phyloP scores from a whole-genome alignment of 176 grass and related monocot species.

The Eleusine indica region DNA sequence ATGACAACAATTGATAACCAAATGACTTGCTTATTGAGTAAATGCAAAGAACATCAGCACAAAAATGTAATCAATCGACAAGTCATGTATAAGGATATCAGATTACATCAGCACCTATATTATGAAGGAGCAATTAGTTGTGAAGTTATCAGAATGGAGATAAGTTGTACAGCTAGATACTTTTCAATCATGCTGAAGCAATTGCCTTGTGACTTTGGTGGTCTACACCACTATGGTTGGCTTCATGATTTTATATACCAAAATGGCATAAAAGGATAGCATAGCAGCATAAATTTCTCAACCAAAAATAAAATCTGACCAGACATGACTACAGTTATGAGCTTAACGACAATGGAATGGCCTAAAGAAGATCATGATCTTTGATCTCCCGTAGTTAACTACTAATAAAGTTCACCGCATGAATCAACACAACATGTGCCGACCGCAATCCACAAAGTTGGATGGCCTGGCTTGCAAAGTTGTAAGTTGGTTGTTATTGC shows the following conservation, averaged over 20 bases:
- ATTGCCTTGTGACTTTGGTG: neutral
- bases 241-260: neutral
- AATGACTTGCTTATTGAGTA: neutral
- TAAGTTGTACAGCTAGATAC: neutral
- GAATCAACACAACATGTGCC: neutral
- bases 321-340: neutral
- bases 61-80: neutral
- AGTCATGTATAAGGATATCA: neutral
- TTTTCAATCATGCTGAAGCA: constrained; percentile 6
- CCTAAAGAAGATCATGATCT: constrained; percentile 5
- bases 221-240: constrained; percentile 16
- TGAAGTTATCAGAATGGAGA: neutral
- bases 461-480: neutral
- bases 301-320: neutral
- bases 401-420: neutral
- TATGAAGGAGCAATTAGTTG: neutral
- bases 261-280: neutral
- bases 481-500: neutral
- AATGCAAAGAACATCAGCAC: neutral
- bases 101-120: neutral
- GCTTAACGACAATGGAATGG: neutral
- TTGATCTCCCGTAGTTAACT: neutral
- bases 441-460: constrained; percentile 7
- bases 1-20: neutral
- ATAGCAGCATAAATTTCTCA: neutral